Evolutionary conservation across 768 basidiomycete genomes (phyloP).

Genomic region (Mycena capillaripes): DNA sequence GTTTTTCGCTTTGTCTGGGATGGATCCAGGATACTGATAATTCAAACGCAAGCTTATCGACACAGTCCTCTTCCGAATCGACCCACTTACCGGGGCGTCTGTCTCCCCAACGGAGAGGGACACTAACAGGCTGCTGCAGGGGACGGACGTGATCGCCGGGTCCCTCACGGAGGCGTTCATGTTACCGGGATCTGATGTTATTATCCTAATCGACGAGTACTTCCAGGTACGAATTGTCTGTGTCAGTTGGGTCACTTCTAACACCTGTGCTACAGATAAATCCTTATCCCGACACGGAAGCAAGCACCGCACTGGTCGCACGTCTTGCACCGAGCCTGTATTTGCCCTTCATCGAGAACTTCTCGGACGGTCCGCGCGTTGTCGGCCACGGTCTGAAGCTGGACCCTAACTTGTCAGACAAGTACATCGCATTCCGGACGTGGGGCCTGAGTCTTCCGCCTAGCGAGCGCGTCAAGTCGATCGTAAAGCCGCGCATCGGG

Average conservation of each 20-base stretch:
- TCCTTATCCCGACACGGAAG: conserved; percentile 74
- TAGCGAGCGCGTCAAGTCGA: conserved; percentile 68
- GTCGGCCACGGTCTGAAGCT: conserved; percentile 69
- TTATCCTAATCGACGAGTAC: conserved; percentile 82
- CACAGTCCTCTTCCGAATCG: conserved; percentile 82
- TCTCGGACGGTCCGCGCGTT: conserved; percentile 59
- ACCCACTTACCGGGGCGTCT: conserved; percentile 86
- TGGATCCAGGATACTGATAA: conserved; percentile 17
- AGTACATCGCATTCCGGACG: conserved; percentile 67
- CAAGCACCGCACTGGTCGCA: conserved; percentile 58
- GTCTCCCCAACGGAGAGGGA: conserved; percentile 47
- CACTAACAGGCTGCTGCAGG: conserved; percentile 61
- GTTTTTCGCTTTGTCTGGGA: conserved; percentile 39
- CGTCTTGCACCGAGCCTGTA: conserved; percentile 61
- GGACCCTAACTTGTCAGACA: conserved; percentile 57
- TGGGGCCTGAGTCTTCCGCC: conserved; percentile 75
- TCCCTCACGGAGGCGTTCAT: conserved; percentile 72
- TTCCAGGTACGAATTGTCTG: conserved; percentile 67
- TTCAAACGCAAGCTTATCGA: conserved; percentile 67
- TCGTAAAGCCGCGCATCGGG: conserved; percentile 63
- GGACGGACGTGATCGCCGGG: conserved; percentile 72
- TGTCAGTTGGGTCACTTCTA: background rate
- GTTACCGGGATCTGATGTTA: conserved; percentile 61
- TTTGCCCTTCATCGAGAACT: conserved; percentile 67
- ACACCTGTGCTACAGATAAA: conserved; percentile 58